phyloP scores from a whole-genome alignment of 768 basidiomycete genomes.

The Dentipellis fragilis region DNA sequence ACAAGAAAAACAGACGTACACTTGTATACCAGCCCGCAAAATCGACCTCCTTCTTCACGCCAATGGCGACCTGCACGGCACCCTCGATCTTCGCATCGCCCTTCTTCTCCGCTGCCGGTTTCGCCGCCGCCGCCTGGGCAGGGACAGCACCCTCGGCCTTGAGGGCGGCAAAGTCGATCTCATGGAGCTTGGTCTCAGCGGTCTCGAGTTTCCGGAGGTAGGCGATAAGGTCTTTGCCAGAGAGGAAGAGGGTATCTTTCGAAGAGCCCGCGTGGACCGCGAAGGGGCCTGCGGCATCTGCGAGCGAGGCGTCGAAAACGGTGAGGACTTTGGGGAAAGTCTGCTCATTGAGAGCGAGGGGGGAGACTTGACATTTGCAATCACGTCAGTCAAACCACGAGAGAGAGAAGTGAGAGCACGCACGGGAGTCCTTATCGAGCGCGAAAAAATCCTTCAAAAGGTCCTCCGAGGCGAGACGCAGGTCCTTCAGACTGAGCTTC shows the following conservation, averaged over 20 bases:
- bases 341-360: conserved; percentile 55
- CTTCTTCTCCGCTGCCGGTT: conserved; percentile 31
- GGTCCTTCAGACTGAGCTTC: conserved; percentile 76
- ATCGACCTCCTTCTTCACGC: conserved; percentile 92
- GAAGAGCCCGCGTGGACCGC: conserved; percentile 73
- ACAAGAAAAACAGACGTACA: conserved; percentile 32
- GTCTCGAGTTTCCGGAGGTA: conserved; percentile 70
- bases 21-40: conserved; percentile 93
- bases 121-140: conserved; percentile 18
- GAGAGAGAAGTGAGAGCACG: conserved; percentile 22
- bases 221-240: conserved; percentile 61
- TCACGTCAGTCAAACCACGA: conserved; percentile 1
- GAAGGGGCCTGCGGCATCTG: conserved; percentile 52
- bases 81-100: conserved; percentile 79
- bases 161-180: conserved; percentile 62
- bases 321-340: conserved; percentile 65
- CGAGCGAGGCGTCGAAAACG: conserved; percentile 72
- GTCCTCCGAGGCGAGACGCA: conserved; percentile 79
- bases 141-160: conserved; percentile 35
- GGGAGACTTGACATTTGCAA: conserved; percentile 49
- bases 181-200: conserved; percentile 50
- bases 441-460: conserved; percentile 77
- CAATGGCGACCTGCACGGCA: conserved; percentile 85
- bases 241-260: conserved; percentile 64
- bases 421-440: conserved; percentile 79